These are phyloP conservation scores for Camellia japonica DNA, from an alignment of 148 eudicot genomes.

Conservation along the genomic window DNA sequence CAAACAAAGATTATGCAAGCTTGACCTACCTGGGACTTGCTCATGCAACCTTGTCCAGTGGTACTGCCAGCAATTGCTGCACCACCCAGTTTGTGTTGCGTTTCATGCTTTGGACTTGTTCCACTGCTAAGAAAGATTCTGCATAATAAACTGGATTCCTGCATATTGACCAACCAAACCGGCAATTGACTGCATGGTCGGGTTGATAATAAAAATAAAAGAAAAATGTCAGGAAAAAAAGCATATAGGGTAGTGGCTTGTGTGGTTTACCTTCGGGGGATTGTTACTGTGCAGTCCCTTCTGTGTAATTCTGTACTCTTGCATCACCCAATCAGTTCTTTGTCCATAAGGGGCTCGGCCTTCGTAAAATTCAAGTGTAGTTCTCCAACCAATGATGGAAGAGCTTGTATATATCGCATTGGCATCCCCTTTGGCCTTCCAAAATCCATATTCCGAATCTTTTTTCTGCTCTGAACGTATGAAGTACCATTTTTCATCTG, in stretches of 20 bases:
- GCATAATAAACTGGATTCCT: conserved; percentile 44
- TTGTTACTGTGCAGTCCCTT: conserved; percentile 9
- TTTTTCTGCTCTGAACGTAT: conserved; percentile 27
- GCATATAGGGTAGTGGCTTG: background rate
- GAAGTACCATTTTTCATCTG: conserved; percentile 52
- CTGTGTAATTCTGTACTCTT: conserved; percentile 42
- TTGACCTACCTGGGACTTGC: conserved; percentile 33
- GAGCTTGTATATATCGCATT: conserved; percentile 39
- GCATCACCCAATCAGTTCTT: conserved; percentile 62
- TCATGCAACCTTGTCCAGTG: conserved; percentile 16
- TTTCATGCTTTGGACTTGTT: conserved; percentile 17
- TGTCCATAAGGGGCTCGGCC: conserved; percentile 32
- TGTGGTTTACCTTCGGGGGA: conserved; percentile 35
- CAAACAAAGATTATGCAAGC: background rate
- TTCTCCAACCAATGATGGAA: conserved; percentile 55
- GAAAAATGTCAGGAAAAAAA: conserved; percentile 9
- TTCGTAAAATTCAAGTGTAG: conserved; percentile 48
- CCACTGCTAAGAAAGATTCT: conserved; percentile 40
- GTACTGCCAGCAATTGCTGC: conserved; percentile 16
- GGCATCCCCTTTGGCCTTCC: conserved; percentile 48
- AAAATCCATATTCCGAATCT: conserved; percentile 36
- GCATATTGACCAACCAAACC: conserved; percentile 48
- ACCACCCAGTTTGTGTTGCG: conserved; percentile 7
- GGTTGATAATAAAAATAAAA: conserved; percentile 21
- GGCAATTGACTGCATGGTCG: conserved; percentile 35